Percentiles rank a stretch among this genome's conserved stretches.
Conservation (phyloP, 78 protist species). For the Dictyostelium purpureum region DNA sequence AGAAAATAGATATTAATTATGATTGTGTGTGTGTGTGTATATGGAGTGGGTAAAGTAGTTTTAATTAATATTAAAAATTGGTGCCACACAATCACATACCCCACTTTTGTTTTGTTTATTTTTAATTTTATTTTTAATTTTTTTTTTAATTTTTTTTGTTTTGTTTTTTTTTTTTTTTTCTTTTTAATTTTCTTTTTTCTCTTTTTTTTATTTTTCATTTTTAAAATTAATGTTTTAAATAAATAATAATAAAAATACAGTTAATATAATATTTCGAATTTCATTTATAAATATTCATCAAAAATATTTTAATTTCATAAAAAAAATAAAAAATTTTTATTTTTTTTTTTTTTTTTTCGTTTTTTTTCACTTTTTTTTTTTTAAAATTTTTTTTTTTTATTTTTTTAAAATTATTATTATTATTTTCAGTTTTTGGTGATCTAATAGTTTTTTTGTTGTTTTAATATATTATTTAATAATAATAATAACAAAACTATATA, state of each 20-base stretch:
- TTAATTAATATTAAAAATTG: too few species aligned
- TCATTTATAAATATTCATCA: too few species aligned
- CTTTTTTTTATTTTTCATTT: not conserved
- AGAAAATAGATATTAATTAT: not conserved
- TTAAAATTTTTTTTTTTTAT: not conserved
- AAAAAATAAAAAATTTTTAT: not conserved
- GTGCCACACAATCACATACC: too few species aligned
- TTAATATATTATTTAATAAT: not conserved
- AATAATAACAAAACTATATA: not conserved
- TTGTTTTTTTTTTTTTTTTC: not conserved
- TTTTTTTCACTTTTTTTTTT: not conserved
- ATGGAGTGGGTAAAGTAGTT: not conserved
- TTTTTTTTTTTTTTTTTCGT: not conserved
- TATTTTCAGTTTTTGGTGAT: not conserved
- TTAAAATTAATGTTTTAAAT: too few species aligned
- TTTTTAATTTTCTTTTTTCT: not conserved
- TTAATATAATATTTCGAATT: too few species aligned
- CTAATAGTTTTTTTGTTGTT: not conserved
- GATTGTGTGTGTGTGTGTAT: not conserved
- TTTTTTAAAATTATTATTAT: not conserved
- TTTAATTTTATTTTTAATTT: not conserved
- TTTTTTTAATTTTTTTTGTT: not conserved
- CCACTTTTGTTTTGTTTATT: too few species aligned
- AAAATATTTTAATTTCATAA: too few species aligned
- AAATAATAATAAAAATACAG: too few species aligned